phyloP scores from a whole-genome alignment of 2,329 filamentous ascomycete species.

The Pyrenophora tritici-repentis region DNA sequence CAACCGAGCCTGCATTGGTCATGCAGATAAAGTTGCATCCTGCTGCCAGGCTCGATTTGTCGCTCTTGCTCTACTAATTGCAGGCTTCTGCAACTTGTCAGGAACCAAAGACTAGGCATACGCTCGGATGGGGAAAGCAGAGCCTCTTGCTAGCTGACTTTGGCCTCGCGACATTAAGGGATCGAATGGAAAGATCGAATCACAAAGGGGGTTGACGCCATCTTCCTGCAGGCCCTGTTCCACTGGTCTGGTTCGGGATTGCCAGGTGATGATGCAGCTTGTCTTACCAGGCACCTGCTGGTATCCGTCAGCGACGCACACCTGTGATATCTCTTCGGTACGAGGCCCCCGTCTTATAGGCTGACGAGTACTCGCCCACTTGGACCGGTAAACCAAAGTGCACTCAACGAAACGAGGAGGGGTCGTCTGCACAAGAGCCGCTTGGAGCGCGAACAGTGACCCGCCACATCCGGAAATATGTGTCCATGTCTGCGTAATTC shows the following conservation, averaged over 20 bases:
- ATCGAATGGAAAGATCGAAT: slow-evolving; percentile 27
- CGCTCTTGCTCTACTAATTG: slow-evolving; percentile 1
- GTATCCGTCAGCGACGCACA: slow-evolving; percentile 25
- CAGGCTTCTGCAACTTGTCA: slow-evolving; percentile 23
- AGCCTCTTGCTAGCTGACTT: slow-evolving; percentile 35
- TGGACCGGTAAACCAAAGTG: slow-evolving; percentile 20
- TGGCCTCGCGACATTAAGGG: slow-evolving; percentile 11
- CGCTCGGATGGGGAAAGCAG: slow-evolving; percentile 45
- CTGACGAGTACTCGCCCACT: slow-evolving; percentile 12
- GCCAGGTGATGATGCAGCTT: slow-evolving; percentile 39
- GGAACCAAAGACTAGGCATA: slow-evolving; percentile 28
- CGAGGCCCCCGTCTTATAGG: background rate
- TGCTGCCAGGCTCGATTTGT: background rate
- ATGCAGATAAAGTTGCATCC: background rate
- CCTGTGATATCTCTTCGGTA: too few relatives aligned
- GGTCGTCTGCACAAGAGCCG: slow-evolving; percentile 21
- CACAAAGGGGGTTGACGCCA: slow-evolving; percentile 29
- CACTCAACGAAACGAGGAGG: slow-evolving; percentile 14
- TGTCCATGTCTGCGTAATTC: slow-evolving; percentile 19
- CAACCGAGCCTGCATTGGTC: background rate
- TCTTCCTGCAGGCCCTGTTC: slow-evolving; percentile 22
- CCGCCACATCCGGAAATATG: slow-evolving; percentile 13
- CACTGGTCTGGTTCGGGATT: slow-evolving; percentile 36
- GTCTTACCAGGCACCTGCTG: slow-evolving; percentile 28
- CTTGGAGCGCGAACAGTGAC: slow-evolving; percentile 26